Evolutionary conservation across 805 yeast genomes (phyloP).

Genomic region (Candida yuanshanica): DNA sequence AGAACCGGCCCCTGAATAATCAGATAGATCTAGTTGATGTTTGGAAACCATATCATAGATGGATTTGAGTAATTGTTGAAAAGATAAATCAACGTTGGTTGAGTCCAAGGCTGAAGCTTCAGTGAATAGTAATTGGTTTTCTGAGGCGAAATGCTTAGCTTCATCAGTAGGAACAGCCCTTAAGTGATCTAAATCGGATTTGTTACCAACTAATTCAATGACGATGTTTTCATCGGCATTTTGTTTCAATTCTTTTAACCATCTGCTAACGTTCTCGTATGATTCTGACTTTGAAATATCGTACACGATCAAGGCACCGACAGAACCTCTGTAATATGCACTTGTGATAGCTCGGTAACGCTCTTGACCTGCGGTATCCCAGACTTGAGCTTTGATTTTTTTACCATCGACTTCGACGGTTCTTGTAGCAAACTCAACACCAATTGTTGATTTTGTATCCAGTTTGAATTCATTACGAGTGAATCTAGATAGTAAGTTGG

Average conservation of each 20-base stretch:
- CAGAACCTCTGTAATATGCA: slow-evolving; percentile 97
- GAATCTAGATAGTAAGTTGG: slow-evolving; percentile 88
- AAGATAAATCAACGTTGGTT: slow-evolving; percentile 91
- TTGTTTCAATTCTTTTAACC: slow-evolving; percentile 87
- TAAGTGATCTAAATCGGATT: slow-evolving; percentile 83
- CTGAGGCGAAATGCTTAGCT: slow-evolving; percentile 90
- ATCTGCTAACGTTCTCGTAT: slow-evolving; percentile 79
- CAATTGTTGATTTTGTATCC: slow-evolving; percentile 91
- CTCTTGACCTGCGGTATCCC: slow-evolving; percentile 99
- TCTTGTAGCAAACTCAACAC: slow-evolving; percentile 97
- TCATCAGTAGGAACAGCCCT: slow-evolving; percentile 98
- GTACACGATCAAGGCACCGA: slow-evolving; percentile 92
- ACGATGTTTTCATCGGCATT: slow-evolving; percentile 94
- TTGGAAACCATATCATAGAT: slow-evolving; percentile 92
- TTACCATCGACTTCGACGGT: slow-evolving; percentile 84
- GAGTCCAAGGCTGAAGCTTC: slow-evolving; percentile 94
- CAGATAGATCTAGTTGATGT: slow-evolving; percentile 87
- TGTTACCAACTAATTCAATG: slow-evolving; percentile 89
- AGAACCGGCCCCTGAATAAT: slow-evolving; percentile 45
- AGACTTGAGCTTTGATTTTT: slow-evolving; percentile 82
- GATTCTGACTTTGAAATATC: slow-evolving; percentile 89
- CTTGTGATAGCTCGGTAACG: slow-evolving; percentile 96
- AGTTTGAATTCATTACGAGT: slow-evolving; percentile 94
- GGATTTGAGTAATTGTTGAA: slow-evolving; percentile 87
- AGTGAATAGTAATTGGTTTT: slow-evolving; percentile 85